Evolutionary conservation across 495 filamentous ascomycete genomes (phyloP).

Genomic region (Xylaria palmicola): DNA sequence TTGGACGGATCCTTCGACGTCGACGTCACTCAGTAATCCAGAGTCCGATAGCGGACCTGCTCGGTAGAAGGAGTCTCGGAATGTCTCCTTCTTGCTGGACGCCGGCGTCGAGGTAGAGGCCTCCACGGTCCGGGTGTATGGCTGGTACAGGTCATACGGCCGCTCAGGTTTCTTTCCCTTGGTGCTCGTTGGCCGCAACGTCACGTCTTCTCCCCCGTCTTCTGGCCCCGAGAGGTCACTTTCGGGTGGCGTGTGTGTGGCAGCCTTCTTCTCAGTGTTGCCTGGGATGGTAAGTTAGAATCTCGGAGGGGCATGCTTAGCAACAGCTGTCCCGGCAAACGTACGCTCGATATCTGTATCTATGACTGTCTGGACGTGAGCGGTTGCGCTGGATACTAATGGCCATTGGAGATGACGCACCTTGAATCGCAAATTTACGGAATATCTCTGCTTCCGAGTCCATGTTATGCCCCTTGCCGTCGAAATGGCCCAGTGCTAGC

Average conservation of each 20-base stretch:
- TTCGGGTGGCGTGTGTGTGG: not conserved
- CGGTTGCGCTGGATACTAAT: too few relatives aligned
- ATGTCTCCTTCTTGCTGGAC: not conserved
- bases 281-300: not conserved
- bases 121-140: not conserved
- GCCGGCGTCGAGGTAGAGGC: not conserved
- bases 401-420: not conserved
- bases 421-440: not conserved
- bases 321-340: not conserved
- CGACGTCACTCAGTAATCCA: not conserved
- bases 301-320: not conserved
- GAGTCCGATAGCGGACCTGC: not conserved
- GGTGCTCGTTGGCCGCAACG: not conserved
- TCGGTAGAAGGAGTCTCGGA: constrained; percentile 4
- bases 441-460: constrained; percentile 2
- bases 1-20: not conserved
- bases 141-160: not conserved
- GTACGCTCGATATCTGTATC: not conserved
- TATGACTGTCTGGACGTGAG: not conserved
- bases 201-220: not conserved
- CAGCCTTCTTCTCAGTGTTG: not conserved
- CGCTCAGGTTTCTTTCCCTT: constrained; percentile 6
- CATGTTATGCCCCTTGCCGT: not conserved
- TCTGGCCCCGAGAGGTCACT: not conserved
- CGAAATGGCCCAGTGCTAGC: constrained; percentile 2